Base-by-base conservation (phyloP, 2,329 filamentous ascomycete genomes). In the Penicillium thymicola region DNA sequence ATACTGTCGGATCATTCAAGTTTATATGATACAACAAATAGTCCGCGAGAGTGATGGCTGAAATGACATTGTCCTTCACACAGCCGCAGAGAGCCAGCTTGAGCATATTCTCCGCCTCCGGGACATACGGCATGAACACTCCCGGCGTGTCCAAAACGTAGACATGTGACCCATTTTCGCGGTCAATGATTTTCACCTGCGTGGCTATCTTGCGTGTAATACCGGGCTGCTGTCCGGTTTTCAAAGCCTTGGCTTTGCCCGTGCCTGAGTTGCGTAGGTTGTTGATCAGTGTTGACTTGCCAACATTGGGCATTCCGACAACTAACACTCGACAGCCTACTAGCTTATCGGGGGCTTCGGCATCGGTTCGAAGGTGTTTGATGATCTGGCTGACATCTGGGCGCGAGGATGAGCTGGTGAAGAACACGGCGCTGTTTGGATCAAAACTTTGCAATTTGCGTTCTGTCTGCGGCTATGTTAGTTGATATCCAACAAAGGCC, bases 261-360 rank as follows among this genome's bases (percentile, higher is more conserved):
- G 90, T 82, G 40, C 91, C 90, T 18, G 82, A 79, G 40, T 81
- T 83, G 21, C 94, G 87, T 47, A 97, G 82, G 16, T 87, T 84
- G 73, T 99, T 99, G 41, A 99, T 84, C n/a, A 99, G 80, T 1
- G 92, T 92, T 45, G 90, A 96, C 76, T 99, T 99, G 36, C 94
- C 94, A 0, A 96, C 90, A 70, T 99, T 99, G 36, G 94, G 94
- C 92, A 99, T 97, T 54, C 94, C 94, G 14, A 97, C 92, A 0
- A 97, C 85, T 72, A 99, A 83, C 55, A 92, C 84, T 47, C 92
- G 85, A 64, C 91, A 83, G n/a, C 92, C 92, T 8, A 89, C 87
- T n/a, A 97, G 76, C 23, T 83, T 67, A 57, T 73, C 71, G 41
- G 72, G 66, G 34, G 64, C 68, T 42, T 62, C 60, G 16, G 67